Base-by-base conservation (phyloP, 805 yeast genomes). In the Nakazawaea wyomingensis region DNA sequence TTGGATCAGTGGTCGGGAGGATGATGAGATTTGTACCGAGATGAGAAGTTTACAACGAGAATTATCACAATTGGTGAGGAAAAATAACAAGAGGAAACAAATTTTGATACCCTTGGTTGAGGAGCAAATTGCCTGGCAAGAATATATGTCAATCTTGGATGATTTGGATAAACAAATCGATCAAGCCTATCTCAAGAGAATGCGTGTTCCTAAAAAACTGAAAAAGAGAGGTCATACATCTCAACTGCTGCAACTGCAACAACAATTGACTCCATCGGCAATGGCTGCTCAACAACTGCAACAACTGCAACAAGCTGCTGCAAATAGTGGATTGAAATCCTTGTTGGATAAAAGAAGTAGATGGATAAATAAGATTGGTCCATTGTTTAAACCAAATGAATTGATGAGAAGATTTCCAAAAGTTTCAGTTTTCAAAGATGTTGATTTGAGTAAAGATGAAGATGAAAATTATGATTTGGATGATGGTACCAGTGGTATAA, bases 131-230 rank as follows among this genome's bases (percentile, higher is more conserved):
- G 96, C 97, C 21, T 93, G 90, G 80, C 96, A 91, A 59, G 99
- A 93, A 60, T 93, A 87, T 60, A 71, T 82, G 46, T 84, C 91
- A 10, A 90, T 93, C 41, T 63, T 89, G 46, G 98, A 93, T 45
- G 98, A 93, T 57, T 69, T 93, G 51, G 97, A 93, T 60, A 93
- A 91, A 60, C 99, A 93, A 63, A 90, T 93, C 29, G 99, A 93
- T 59, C 97, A 87, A 60, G 90, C 95, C 17, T 93, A 90, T 58
- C 66, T 85, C 49, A 85, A 89, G 60, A 71, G 97, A 47, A 74
- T 85, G 44, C 79, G 89, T 53, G 87, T 80, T 6, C 81, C 88
- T 44, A 84, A 74, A 54, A 78, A 76, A 57, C 69, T 76, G 51
- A 79, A 79, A 64, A 82, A 80, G 64, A 66, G 68, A 49, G 66